phyloP scores from a whole-genome alignment of 805 yeast genomes.

The Starmerella potacharoeniae region DNA sequence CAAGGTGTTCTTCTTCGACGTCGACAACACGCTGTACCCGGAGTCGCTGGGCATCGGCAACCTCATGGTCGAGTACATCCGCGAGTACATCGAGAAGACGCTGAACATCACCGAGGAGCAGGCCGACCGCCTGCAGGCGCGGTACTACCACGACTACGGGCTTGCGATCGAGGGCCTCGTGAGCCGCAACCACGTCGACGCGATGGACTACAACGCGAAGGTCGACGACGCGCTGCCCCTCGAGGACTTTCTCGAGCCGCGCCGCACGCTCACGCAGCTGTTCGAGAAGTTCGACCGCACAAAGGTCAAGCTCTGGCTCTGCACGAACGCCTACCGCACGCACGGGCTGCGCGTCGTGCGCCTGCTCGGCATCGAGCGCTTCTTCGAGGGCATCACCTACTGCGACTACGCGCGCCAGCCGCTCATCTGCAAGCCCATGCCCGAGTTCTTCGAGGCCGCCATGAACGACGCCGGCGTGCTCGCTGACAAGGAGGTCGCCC shows the following conservation, averaged over 20 bases:
- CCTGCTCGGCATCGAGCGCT: conserved; percentile 77
- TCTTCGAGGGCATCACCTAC: conserved; percentile 86
- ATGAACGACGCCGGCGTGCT: conserved; percentile 51
- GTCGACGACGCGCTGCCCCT: conserved; percentile 91
- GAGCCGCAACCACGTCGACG: conserved; percentile 56
- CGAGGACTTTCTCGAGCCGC: conserved; percentile 60
- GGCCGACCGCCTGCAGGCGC: conserved; percentile 58
- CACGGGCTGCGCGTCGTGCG: conserved; percentile 76
- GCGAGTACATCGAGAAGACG: conserved; percentile 59
- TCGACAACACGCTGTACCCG: conserved; percentile 81
- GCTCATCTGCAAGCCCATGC: conserved; percentile 83
- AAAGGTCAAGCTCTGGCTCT: conserved; percentile 72
- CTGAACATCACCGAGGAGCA: conserved; percentile 55
- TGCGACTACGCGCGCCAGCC: conserved; percentile 65
- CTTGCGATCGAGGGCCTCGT: conserved; percentile 84
- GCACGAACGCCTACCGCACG: conserved; percentile 86
- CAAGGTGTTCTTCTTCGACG: conserved; percentile 65
- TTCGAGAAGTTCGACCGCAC: conserved; percentile 32
- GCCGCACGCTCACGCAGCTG: conserved; percentile 28
- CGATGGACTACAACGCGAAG: conserved; percentile 71
- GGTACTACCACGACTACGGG: conserved; percentile 79
- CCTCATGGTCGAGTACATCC: conserved; percentile 78
- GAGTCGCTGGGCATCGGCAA: conserved; percentile 68
- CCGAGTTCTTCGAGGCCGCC: conserved; percentile 45
- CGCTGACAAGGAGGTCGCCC: conserved; percentile 4